Evolutionary conservation across 1,139 yeast species (phyloP), one percentile per base, ranked within the genome.

Genomic region (Hanseniaspora gamundiae): DNA sequence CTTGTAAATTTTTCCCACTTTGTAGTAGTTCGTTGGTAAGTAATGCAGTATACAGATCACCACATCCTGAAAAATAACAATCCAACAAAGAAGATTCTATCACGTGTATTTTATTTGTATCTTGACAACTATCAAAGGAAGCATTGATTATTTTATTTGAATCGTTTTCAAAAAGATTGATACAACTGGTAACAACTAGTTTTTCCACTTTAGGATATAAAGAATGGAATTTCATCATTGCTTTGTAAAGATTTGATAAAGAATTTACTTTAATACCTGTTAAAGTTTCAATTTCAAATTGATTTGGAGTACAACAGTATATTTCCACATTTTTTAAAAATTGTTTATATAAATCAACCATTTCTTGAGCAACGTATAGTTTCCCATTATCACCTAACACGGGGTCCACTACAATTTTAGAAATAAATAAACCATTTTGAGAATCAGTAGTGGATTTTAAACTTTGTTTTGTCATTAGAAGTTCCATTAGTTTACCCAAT

Each of bases 351-450:
- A 75, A 73, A 0, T 77, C 75, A 0, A 88, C 70, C 43, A 86
- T 83, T 19, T 75, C 74, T 49, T 77, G 72, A 39, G 78, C 73
- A 10, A 91, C 96, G 56, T 91, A 91, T 24, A 88, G 60, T 47
- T 71, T 72, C 2, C 94, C 95, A 52, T 85, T 80, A 60, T 91
- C 98, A 13, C 98, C 98, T 71, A 91, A 72, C 2, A 91, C 96
- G 1, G 98, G 97, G 58, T 91, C 98, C 49, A 87, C 61, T 11
- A 87, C 66, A 79, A 93, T 82, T 41, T 67, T 53, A 5, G 56
- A 48, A 3, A 14, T 28, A 35, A 6, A n/a, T 24, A 13, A 9
- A 1, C 45, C 47, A 2, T 48, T 48, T 35, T 57, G 35, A 14
- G 45, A 42, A 26, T 11, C 33, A 24, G 9, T 38, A 28, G 16